These are phyloP conservation scores for Phytophthora citricola DNA, from an alignment of 352 stramenopile genomes.

Conservation along the genomic window DNA sequence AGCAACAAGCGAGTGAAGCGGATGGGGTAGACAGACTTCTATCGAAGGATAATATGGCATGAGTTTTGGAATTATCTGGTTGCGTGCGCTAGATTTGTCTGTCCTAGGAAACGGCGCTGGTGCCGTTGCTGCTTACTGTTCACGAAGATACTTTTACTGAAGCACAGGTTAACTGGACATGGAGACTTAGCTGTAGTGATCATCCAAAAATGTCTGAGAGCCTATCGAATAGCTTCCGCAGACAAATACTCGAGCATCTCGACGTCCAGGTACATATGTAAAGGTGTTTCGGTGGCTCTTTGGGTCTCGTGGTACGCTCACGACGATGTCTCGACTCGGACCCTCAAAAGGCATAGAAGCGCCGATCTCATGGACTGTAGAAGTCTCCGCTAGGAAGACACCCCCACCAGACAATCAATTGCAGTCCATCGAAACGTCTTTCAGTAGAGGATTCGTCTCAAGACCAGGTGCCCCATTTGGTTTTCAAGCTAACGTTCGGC, in stretches of 20 bases:
- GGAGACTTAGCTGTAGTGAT: too few relatives aligned
- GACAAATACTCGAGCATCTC: neutral
- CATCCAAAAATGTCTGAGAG: too few relatives aligned
- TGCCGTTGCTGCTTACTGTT: too few relatives aligned
- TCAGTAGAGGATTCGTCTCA: slow-evolving; percentile 4
- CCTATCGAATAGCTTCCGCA: neutral
- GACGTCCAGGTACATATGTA: slow-evolving; percentile 3
- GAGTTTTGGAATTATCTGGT: neutral
- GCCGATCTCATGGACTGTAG: slow-evolving; percentile 30
- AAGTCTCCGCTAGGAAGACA: slow-evolving; percentile 7
- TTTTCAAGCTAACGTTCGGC: slow-evolving; percentile 10
- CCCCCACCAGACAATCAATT: neutral
- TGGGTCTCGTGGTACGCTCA: slow-evolving; percentile 5
- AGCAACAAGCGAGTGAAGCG: slow-evolving; percentile 35
- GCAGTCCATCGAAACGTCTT: neutral
- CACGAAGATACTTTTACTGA: too few relatives aligned
- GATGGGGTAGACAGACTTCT: slow-evolving; percentile 8
- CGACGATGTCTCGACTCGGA: slow-evolving; percentile 10
- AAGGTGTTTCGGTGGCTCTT: slow-evolving; percentile 6
- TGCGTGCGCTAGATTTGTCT: too few relatives aligned
- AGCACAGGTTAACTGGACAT: too few relatives aligned
- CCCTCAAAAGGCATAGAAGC: slow-evolving; percentile 14
- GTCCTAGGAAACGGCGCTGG: too few relatives aligned
- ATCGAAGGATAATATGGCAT: slow-evolving; percentile 3
- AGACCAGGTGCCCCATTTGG: slow-evolving; percentile 11